Evolutionary conservation across 1,284 basidiomycete species (phyloP), one percentile per base, ranked within the genome.

Genomic region (Sphaerobolus stellatus): DNA sequence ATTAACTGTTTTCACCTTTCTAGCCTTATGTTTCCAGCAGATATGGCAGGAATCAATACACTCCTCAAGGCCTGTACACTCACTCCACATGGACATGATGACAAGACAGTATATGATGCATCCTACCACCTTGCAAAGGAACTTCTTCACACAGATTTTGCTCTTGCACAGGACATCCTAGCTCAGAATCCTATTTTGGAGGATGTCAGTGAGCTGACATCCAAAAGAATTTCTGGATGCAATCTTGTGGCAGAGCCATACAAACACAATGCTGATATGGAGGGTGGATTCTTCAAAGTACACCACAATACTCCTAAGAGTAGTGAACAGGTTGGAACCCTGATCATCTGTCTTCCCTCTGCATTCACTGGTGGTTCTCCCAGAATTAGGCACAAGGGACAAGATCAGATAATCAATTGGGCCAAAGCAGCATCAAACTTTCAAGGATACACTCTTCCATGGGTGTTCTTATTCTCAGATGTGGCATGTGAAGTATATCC

Each of bases 321-420:
- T 2, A 27, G 2, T 18, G 13, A 29, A 11, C 50, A 41, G 14
- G 9, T 36, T 50, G 48, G 48, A 5, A 51, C 50, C 3, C 14
- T 51, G 8, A 14, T 44, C 25, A 36, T 51, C 20, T 34, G 16
- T 28, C 27, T 51, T 16, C 50, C 50, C 1, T 20, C 43, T 8
- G 24, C 40, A 14, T 41, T 41, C 27, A 1, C 40, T 41, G 50
- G 48, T n/a, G 50, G 50, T 43, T 11, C 24, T 11, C 30, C 43
- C 18, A 6, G 50, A 18, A 24, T 51, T 38, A n/a, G 16, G 14
- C 50, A 51, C 30, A 25, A 2, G 16, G 50, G 38, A 4, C 40
- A 41, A 18, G 50, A 51, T 25, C 7, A 41, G 46, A 25, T 30
- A n/a, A 30, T 53, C 41, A 43, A 56, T 30, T 53, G 54, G 41